Base-by-base conservation (phyloP, 345 rosid genomes). In the Xanthoceras sorbifolium region DNA sequence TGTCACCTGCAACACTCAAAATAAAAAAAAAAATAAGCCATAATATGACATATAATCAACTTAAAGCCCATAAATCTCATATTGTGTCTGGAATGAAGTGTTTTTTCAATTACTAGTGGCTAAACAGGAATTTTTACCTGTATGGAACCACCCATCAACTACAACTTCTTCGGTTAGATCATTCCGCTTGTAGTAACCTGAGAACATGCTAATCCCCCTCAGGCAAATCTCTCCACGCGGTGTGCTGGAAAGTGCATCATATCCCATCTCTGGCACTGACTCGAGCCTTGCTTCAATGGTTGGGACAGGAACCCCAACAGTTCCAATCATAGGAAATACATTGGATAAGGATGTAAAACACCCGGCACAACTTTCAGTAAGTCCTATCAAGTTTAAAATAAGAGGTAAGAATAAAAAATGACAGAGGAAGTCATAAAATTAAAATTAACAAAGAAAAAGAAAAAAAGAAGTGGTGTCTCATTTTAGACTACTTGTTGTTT, bases 211-310 rank as follows among this genome's bases (percentile, higher is more conserved):
- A 38, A 72, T 85, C 59, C 98, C 98, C 83, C 98, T 82, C 64
- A 96, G 79, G 84, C 97, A 92, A 61, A 96, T 92, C 88, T 96
- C 98, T 77, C 99, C 99, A 40, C 93, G 89, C 4, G 93, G 89
- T 26, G 75, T 74, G 1, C 79, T 67, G 22, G 94, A 88, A 34
- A 93, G 86, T 18, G 99, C 97, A 63, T 96, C 97, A 1, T 96
- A 95, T 44, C 92, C 97, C 99, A 93, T 95, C 69, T 95, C 99
- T 14, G 94, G 97, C 42, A 93, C 94, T 0, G 97, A 93, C 78
- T 92, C 97, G 12, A 96, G 94, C 87, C 97, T 90, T 61, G 89
- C 94, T 86, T 96, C 99, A 22, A 96, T 89, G 10, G 97, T 87
- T 5, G 97, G 87, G 82, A 96, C 84, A 22, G 99, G 99, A 26